Evolutionary conservation across 83 land plant species (phyloP), one percentile per base, ranked within the genome.

Genomic region (Thuja plicata): DNA sequence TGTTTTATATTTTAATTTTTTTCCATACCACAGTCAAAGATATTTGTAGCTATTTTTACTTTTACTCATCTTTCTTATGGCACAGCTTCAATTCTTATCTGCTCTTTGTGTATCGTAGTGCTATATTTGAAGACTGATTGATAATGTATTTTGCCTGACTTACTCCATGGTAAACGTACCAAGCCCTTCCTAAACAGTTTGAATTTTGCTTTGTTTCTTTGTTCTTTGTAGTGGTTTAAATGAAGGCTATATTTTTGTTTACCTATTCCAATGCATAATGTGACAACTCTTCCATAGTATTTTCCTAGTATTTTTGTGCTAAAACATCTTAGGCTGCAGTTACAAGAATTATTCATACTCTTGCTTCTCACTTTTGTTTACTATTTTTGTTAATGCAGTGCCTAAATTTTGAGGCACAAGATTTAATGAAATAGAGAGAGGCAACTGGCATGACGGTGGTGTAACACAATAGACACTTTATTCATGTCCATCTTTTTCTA

Each of bases 131-230:
- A 50, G 84, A 81, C 12, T 81, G 86, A 30, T 32, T 15, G 13
- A n/a, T 50, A 84, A 50, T 50, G 24, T 50, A 30, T 84, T 50
- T 84, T 84, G 24, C 15, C 5, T 50, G 57, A 48, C 54, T 84
- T 84, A 30, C 50, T 84, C 60, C 37, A 84, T 84, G 57, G 60
- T 84, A 50, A 84, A 84, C 27, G 37, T 19, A 50, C 86, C 32
- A 54, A 81, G 50, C 48, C 48, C 52, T 43, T 81, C 32, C 15
- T 43, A 41, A 81, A 46, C 84, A 27, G n/a, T 24, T 66, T 66
- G 30, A 66, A 8, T 66, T 66, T 66, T 66, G 2, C 73, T 66
- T 66, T 66, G 32, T 24, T 54, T 45, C 54, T 84, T 84, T 12
- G 34, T 84, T 84, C 35, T 48, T 84, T 3, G 24, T 24, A 81